These are phyloP conservation scores for Teratosphaeria nubilosa DNA, from an alignment of 2,329 filamentous ascomycete species.

Conservation along the genomic window DNA sequence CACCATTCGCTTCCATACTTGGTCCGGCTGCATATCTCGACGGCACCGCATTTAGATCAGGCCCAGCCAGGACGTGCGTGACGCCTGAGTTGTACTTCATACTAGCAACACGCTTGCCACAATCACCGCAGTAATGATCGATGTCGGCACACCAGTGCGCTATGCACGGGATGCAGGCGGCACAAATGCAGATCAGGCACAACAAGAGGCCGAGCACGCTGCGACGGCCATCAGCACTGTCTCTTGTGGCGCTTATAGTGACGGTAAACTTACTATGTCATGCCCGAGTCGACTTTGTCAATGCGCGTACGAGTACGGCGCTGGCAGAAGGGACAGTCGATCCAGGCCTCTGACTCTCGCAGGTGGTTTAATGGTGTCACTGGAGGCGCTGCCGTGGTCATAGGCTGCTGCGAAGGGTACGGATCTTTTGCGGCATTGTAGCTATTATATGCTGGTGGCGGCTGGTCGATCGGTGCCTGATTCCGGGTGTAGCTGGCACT, in stretches of 20 bases:
- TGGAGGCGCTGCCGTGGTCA: not conserved
- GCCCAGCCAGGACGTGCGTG: not conserved
- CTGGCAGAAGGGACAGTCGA: conserved; percentile 7
- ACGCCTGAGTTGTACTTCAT: not conserved
- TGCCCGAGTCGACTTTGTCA: conserved; percentile 1
- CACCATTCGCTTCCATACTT: not conserved
- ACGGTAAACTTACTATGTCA: conserved; percentile 2
- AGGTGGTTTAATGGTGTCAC: conserved; percentile 1
- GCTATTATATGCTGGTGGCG: not conserved
- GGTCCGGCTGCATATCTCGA: not conserved
- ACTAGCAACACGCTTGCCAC: conserved; percentile 3
- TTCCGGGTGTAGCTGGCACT: not conserved
- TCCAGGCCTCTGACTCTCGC: conserved; percentile 1
- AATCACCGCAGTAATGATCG: conserved; percentile 7
- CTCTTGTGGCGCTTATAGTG: not conserved
- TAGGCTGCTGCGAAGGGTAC: not conserved
- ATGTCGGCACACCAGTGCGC: conserved; percentile 3
- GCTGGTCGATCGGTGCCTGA: not conserved
- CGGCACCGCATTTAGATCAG: not conserved
- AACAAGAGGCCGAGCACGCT: conserved; percentile 5
- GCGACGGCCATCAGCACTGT: not conserved
- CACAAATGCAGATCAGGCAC: conserved; percentile 8
- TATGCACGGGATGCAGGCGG: conserved; percentile 6
- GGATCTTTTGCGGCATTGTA: not conserved
- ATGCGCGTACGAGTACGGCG: conserved; percentile 2